A percentile compares a stretch with the other conserved stretches of the same genome.
Conservation (phyloP, 2,329 filamentous ascomycete species). For the Exophiala lecanii-corni region DNA sequence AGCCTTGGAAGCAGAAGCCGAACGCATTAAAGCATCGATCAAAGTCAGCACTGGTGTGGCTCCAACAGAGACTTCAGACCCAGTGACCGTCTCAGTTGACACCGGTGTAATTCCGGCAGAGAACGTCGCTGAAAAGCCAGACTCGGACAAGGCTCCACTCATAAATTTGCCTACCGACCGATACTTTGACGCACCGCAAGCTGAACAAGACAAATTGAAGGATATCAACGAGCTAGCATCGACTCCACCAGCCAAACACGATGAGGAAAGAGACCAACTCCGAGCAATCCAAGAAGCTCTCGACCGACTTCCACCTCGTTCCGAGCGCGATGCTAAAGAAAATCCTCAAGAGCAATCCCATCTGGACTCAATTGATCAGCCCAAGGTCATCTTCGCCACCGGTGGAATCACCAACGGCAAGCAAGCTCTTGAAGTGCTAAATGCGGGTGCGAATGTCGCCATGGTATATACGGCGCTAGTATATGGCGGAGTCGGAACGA, state of each 20-base stretch:
- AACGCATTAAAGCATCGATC: slow-evolving; percentile 16
- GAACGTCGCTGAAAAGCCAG: slow-evolving; percentile 7
- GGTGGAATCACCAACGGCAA: slow-evolving; percentile 87
- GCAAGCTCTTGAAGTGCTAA: slow-evolving; percentile 74
- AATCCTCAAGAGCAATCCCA: slow-evolving; percentile 7
- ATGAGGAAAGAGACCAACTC: slow-evolving; percentile 11
- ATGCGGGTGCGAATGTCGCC: slow-evolving; percentile 83
- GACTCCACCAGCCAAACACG: slow-evolving; percentile 1
- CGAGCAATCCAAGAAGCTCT: slow-evolving; percentile 16
- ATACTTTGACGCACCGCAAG: slow-evolving; percentile 13
- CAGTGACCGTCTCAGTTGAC: slow-evolving; percentile 14
- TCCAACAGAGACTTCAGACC: slow-evolving; percentile 1
- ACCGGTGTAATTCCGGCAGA: slow-evolving; percentile 12
- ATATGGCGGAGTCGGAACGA: slow-evolving; percentile 59
- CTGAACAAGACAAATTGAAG: slow-evolving; percentile 11
- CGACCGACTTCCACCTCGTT: slow-evolving; percentile 16
- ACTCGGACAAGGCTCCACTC: slow-evolving; percentile 19
- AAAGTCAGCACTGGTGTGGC: slow-evolving; percentile 1
- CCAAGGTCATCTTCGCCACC: slow-evolving; percentile 85
- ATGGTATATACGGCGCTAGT: slow-evolving; percentile 83
- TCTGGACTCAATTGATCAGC: slow-evolving; percentile 15
- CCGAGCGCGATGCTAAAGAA: slow-evolving; percentile 17
- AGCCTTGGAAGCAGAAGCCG: slow-evolving; percentile 14
- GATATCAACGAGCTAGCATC: not conserved
- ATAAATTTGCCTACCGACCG: slow-evolving; percentile 16